Percentiles rank a stretch among this genome's conserved stretches.
These are phyloP conservation scores for Talaromyces sp. DNA, from an alignment of 2,329 filamentous ascomycete species.

Conservation along the genomic window DNA sequence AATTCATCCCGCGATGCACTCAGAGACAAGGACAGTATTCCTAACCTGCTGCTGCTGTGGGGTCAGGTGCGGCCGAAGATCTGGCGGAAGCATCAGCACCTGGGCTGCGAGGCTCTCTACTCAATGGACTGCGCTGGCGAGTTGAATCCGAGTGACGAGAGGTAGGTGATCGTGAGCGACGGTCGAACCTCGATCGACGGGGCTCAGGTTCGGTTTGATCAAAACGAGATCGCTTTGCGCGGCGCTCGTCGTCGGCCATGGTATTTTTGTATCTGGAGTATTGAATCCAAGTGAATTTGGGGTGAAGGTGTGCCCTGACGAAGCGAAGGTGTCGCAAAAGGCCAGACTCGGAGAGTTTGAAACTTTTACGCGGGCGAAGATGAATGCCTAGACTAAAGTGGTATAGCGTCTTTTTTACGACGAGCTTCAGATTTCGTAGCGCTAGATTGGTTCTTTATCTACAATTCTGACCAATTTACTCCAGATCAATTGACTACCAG, in stretches of 20 bases:
- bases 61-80: slow-evolving; percentile 54
- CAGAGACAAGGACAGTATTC: slow-evolving; percentile 1
- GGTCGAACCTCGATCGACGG: slow-evolving; percentile 80
- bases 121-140: slow-evolving; percentile 78
- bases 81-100: slow-evolving; percentile 33
- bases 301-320: not conserved
- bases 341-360: slow-evolving; percentile 7
- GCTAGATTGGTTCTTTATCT: not conserved
- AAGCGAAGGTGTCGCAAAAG: not conserved
- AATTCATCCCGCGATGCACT: not conserved
- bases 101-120: slow-evolving; percentile 51
- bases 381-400: slow-evolving; percentile 15
- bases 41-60: slow-evolving; percentile 74
- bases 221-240: slow-evolving; percentile 84
- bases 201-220: slow-evolving; percentile 85
- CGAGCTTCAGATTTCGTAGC: not conserved
- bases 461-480: not conserved
- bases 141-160: slow-evolving; percentile 63
- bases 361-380: slow-evolving; percentile 15
- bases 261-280: not conserved
- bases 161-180: slow-evolving; percentile 81
- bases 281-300: not conserved
- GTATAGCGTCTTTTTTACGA: slow-evolving; percentile 11
- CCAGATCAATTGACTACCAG: not conserved
- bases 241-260: slow-evolving; percentile 77